A percentile compares a stretch with the other conserved stretches of the same genome.
Conservation (phyloP, 306 rosid species). For the Lathyrus sativus region DNA sequence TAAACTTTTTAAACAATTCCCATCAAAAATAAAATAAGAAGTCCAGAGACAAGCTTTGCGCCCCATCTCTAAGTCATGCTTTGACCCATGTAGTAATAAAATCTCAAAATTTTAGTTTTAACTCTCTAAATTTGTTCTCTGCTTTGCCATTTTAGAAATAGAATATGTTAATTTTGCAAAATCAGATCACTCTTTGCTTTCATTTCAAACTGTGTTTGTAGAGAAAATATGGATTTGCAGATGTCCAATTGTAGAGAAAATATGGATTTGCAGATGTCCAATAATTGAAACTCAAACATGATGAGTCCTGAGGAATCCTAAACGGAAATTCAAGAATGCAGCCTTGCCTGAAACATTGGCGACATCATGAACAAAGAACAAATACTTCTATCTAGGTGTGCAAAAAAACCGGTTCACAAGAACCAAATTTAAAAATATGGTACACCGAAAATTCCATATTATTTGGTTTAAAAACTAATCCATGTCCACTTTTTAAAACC, state of each 20-base stretch:
- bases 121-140: background rate
- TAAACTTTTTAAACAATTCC: too few relatives aligned
- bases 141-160: background rate
- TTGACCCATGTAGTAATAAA: background rate
- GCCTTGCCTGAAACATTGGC: background rate
- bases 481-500: too few relatives aligned
- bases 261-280: background rate
- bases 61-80: too few relatives aligned
- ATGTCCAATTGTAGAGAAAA: background rate
- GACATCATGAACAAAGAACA: background rate
- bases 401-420: too few relatives aligned
- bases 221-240: background rate
- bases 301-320: background rate
- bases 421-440: too few relatives aligned
- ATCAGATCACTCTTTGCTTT: background rate
- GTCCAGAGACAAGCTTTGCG: too few relatives aligned
- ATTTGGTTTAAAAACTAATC: too few relatives aligned
- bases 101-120: background rate
- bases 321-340: background rate
- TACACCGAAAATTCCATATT: too few relatives aligned
- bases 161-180: conserved; percentile 3
- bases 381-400: conserved; percentile 30
- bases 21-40: too few relatives aligned
- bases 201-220: background rate
- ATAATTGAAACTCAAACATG: too few relatives aligned